These are phyloP conservation scores for Penicillium longicatenatum DNA, from an alignment of 495 filamentous ascomycete genomes.

Conservation along the genomic window DNA sequence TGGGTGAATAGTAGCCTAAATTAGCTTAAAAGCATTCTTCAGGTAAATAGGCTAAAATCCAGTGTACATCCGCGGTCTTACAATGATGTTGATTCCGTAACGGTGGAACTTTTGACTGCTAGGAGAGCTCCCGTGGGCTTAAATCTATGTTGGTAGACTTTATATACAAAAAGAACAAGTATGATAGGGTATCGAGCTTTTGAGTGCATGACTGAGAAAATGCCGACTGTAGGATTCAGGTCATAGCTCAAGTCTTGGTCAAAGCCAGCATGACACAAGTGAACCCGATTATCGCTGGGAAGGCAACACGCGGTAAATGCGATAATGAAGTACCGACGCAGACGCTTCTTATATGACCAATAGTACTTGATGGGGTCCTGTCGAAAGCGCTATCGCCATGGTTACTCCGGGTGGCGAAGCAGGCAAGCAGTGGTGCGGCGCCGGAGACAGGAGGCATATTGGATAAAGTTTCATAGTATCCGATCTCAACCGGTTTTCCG, in stretches of 20 bases:
- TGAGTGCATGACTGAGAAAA: not conserved
- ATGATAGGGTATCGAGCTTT: not conserved
- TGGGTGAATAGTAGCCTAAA: not conserved
- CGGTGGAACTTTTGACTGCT: not conserved
- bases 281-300: not conserved
- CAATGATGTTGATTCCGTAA: not conserved
- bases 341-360: not conserved
- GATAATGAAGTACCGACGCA: not conserved
- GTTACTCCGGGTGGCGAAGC: not conserved
- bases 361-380: not conserved
- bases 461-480: not conserved
- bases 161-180: not conserved
- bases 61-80: not conserved
- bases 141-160: not conserved
- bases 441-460: not conserved
- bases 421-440: not conserved
- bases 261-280: not conserved
- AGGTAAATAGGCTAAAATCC: not conserved
- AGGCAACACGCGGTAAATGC: not conserved
- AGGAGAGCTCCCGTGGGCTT: not conserved
- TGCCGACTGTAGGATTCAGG: not conserved
- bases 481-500: conserved; percentile 46
- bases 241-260: not conserved
- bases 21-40: not conserved
- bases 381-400: not conserved